Percentiles rank a stretch among this genome's conserved stretches.
Evolutionary conservation across 1,139 yeast genomes (phyloP).

Genomic region (Yamadazyma aaseri): DNA sequence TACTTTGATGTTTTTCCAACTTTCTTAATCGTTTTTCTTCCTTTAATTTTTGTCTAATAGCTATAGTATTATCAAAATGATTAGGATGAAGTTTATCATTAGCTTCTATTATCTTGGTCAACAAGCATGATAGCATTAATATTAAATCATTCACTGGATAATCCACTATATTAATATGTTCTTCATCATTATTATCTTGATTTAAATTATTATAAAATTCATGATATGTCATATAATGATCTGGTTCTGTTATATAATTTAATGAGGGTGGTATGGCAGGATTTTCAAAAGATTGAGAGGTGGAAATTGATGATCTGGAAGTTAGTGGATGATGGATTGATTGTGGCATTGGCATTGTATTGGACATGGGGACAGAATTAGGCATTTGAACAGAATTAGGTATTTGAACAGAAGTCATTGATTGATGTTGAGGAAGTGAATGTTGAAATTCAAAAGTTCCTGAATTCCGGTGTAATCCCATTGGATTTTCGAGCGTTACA

Average conservation of each 20-base stretch:
- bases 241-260: constrained; percentile 29
- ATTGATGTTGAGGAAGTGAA: constrained; percentile 6
- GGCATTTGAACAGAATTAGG: too few species aligned
- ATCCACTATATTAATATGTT: constrained; percentile 75
- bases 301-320: constrained; percentile 10
- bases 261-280: constrained; percentile 13
- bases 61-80: constrained; percentile 55
- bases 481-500: constrained; percentile 15
- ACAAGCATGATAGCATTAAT: constrained; percentile 77
- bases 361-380: constrained; percentile 2
- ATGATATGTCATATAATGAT: constrained; percentile 45
- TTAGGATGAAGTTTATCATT: constrained; percentile 82
- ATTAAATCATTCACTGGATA: constrained; percentile 81
- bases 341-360: neutral
- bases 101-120: constrained; percentile 88
- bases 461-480: neutral
- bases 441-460: constrained; percentile 10
- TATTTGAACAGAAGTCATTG: too few species aligned
- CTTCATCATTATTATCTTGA: constrained; percentile 32
- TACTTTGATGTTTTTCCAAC: constrained; percentile 15
- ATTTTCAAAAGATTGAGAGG: constrained; percentile 11
- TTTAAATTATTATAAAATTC: constrained; percentile 40
- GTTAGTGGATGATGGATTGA: neutral
- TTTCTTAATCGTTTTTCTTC: constrained; percentile 34
- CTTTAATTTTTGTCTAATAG: constrained; percentile 44